A percentile compares a stretch with the other conserved stretches of the same genome.
Evolutionary conservation across 768 basidiomycete species (phyloP).

Genomic region (Tricholoma saponaceum): DNA sequence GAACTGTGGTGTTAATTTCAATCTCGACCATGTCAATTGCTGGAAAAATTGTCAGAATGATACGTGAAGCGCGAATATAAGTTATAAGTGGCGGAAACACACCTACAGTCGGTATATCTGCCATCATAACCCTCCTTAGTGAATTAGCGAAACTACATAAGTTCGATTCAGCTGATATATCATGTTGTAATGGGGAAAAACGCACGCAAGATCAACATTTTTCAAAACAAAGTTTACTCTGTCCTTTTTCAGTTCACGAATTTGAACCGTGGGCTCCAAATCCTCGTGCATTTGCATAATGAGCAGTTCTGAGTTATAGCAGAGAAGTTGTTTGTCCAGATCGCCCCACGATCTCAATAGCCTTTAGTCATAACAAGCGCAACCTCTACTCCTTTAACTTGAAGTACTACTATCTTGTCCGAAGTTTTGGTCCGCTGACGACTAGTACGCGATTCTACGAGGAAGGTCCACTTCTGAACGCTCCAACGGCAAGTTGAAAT

Average conservation of each 20-base stretch:
- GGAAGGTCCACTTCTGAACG: too few relatives aligned
- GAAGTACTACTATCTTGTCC: too few relatives aligned
- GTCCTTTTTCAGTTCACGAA: constrained; percentile 82
- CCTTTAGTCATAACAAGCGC: constrained; percentile 2
- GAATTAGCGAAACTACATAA: constrained; percentile 84
- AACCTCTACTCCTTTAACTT: not conserved
- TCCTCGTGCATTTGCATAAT: constrained; percentile 40
- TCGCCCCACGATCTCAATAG: too few relatives aligned
- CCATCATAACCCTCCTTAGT: constrained; percentile 89
- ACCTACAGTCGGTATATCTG: constrained; percentile 96
- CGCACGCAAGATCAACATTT: constrained; percentile 95
- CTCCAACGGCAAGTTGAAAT: too few relatives aligned
- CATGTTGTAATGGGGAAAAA: constrained; percentile 5
- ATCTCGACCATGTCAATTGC: constrained; percentile 98
- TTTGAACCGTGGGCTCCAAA: constrained; percentile 69
- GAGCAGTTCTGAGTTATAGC: not conserved
- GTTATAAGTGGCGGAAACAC: constrained; percentile 25
- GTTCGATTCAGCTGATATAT: constrained; percentile 1
- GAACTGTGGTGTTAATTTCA: constrained; percentile 82
- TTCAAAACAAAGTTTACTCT: constrained; percentile 89
- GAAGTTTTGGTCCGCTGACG: too few relatives aligned
- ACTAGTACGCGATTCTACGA: too few relatives aligned
- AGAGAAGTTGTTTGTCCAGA: too few relatives aligned
- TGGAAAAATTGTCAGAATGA: constrained; percentile 26
- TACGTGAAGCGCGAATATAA: not conserved